Conservation (phyloP, 768 basidiomycete genomes). For the Pleurotus eryngii region DNA sequence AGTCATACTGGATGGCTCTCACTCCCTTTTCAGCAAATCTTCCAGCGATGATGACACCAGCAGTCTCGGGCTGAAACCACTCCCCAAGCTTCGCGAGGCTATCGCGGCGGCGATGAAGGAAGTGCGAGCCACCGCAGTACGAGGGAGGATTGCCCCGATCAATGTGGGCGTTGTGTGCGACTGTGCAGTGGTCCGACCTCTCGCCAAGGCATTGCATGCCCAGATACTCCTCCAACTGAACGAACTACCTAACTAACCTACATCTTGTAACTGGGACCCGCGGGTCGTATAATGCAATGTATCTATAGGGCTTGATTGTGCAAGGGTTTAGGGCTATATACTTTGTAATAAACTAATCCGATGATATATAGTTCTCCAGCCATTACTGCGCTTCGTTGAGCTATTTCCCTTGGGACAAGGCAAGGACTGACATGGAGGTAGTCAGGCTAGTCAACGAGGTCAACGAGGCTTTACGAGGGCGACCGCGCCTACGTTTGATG, state of each 20-base stretch:
- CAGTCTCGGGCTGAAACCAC: conserved; percentile 46
- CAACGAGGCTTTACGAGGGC: conserved; percentile 13
- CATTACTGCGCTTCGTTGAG: no score
- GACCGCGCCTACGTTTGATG: conserved; percentile 23
- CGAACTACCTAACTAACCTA: conserved; percentile 3
- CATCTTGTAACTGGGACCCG: conserved; percentile 3
- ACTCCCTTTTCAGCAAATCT: conserved; percentile 49
- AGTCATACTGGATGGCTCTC: conserved; percentile 71
- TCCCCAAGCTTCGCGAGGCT: conserved; percentile 55
- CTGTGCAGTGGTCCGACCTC: conserved; percentile 37
- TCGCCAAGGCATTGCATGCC: conserved; percentile 49
- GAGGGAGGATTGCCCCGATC: conserved; percentile 49
- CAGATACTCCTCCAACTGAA: conserved; percentile 33
- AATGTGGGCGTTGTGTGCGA: conserved; percentile 66
- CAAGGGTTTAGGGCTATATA: no score
- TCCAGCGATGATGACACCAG: conserved; percentile 27
- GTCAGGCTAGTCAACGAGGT: background rate
- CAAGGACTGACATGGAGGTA: background rate
- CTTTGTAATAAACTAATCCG: no score
- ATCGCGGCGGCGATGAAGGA: conserved; percentile 47
- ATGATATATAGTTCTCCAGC: no score
- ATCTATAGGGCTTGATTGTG: conserved; percentile 5
- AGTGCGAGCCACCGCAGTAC: conserved; percentile 24
- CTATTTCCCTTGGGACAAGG: background rate
- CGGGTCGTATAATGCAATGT: conserved; percentile 6